phyloP scores from a whole-genome alignment of 2,329 filamentous ascomycete species.

The Magnaporthales sp. region DNA sequence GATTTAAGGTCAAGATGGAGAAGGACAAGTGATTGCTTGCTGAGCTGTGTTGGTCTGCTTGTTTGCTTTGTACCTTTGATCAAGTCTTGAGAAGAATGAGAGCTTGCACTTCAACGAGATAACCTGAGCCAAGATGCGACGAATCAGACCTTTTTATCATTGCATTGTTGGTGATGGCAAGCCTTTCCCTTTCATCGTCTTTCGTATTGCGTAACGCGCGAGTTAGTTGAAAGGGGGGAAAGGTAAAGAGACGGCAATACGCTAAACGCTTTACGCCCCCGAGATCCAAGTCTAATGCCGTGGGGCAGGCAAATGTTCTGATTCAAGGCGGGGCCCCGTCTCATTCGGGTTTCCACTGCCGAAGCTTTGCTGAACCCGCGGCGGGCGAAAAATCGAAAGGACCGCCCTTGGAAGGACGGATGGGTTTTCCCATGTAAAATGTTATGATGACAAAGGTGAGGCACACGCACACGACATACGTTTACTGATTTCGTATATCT shows the following conservation, averaged over 20 bases:
- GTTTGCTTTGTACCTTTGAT: background rate
- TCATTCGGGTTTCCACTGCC: too few species aligned
- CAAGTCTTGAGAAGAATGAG: background rate
- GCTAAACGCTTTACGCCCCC: background rate
- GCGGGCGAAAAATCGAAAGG: background rate
- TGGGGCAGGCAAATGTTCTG: background rate
- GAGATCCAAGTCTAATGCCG: background rate
- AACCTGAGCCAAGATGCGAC: background rate
- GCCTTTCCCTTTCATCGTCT: too few species aligned
- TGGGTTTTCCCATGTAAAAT: background rate
- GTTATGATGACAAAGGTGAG: too few species aligned
- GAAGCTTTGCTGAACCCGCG: background rate
- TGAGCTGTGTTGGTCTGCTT: background rate
- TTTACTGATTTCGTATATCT: too few species aligned
- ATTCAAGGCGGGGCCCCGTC: background rate
- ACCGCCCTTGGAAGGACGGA: background rate
- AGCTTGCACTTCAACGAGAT: background rate
- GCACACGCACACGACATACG: too few species aligned
- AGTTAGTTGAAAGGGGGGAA: too few species aligned
- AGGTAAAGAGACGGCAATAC: too few species aligned
- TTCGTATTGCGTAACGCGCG: too few species aligned
- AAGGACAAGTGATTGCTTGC: background rate
- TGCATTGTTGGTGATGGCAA: background rate
- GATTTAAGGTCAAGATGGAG: background rate
- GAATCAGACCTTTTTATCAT: background rate